Evolutionary conservation across 2,329 filamentous ascomycete species (phyloP).

Genomic region (Fusarium sp.): DNA sequence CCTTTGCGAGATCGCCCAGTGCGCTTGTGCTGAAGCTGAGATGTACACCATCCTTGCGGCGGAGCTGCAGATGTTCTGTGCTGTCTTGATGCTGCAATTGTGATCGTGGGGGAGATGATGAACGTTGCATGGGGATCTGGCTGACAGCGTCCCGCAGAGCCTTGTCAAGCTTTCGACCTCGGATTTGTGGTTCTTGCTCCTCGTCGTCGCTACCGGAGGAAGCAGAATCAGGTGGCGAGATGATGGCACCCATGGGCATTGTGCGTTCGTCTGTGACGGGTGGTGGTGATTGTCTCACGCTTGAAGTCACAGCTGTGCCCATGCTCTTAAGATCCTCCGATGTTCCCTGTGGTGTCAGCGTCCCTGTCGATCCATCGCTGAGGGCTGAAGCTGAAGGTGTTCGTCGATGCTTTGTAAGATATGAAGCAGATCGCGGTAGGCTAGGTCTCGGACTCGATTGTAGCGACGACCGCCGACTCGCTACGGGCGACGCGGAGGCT

Average conservation of each 20-base stretch:
- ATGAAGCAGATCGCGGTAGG: conserved; percentile 73
- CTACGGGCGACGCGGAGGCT: conserved; percentile 64
- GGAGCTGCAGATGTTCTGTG: conserved; percentile 57
- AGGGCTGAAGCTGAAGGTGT: conserved; percentile 59
- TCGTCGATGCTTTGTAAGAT: conserved; percentile 71
- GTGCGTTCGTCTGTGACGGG: conserved; percentile 75
- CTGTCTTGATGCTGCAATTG: conserved; percentile 48
- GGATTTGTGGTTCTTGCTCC: conserved; percentile 66
- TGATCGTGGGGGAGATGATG: conserved; percentile 59
- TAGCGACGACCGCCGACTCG: conserved; percentile 69
- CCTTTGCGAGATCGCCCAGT: conserved; percentile 54
- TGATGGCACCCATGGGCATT: conserved; percentile 85
- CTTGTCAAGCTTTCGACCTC: conserved; percentile 62
- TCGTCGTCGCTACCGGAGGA: conserved; percentile 88
- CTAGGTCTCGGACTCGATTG: conserved; percentile 61
- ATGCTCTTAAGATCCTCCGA: conserved; percentile 62
- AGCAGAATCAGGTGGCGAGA: conserved; percentile 90
- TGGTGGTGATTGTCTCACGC: conserved; percentile 85
- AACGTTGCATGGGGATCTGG: conserved; percentile 68
- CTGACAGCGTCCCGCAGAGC: conserved; percentile 86
- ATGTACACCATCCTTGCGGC: conserved; percentile 51
- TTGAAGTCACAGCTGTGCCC: conserved; percentile 49
- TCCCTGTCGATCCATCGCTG: conserved; percentile 45
- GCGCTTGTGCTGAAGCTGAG: conserved; percentile 60
- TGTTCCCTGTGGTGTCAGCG: conserved; percentile 61